phyloP scores from a whole-genome alignment of 2,329 filamentous ascomycete species.

The Claviceps capensis region DNA sequence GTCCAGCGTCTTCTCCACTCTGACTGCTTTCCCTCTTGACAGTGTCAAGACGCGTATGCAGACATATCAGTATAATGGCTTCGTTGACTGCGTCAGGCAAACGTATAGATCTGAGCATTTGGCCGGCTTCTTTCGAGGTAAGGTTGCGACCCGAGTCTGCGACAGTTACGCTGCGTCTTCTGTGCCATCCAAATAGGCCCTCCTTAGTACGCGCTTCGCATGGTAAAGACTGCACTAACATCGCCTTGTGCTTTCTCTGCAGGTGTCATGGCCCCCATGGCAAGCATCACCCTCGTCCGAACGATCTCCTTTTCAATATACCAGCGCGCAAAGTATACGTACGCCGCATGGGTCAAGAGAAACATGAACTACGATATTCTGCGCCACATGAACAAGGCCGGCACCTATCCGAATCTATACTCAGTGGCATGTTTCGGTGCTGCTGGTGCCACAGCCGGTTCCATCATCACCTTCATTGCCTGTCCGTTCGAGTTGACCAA shows the following conservation, averaged over 20 bases:
- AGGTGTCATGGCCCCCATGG: slow-evolving; percentile 70
- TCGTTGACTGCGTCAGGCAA: slow-evolving; percentile 58
- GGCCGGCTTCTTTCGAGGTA: slow-evolving; percentile 70
- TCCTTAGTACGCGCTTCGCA: no score
- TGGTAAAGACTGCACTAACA: not conserved
- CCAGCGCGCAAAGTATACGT: slow-evolving; percentile 59
- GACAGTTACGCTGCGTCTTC: no score
- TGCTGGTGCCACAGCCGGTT: slow-evolving; percentile 67
- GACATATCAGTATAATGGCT: slow-evolving; percentile 66
- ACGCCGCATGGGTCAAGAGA: slow-evolving; percentile 55
- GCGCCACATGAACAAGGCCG: slow-evolving; percentile 54
- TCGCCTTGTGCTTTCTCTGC: slow-evolving; percentile 1
- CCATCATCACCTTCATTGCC: slow-evolving; percentile 64
- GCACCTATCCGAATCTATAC: slow-evolving; percentile 57
- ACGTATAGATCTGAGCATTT: slow-evolving; percentile 64
- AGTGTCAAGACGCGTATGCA: slow-evolving; percentile 87
- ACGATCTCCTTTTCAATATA: slow-evolving; percentile 73
- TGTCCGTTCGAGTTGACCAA: slow-evolving; percentile 89
- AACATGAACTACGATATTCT: slow-evolving; percentile 59
- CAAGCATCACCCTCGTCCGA: slow-evolving; percentile 62
- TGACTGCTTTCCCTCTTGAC: slow-evolving; percentile 73
- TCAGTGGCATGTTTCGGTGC: slow-evolving; percentile 65
- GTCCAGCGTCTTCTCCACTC: slow-evolving; percentile 65
- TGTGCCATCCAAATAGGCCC: no score
- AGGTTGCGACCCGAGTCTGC: slow-evolving; percentile 7